phyloP scores from a whole-genome alignment of 441 rosid species.

The Breynia disticha region DNA sequence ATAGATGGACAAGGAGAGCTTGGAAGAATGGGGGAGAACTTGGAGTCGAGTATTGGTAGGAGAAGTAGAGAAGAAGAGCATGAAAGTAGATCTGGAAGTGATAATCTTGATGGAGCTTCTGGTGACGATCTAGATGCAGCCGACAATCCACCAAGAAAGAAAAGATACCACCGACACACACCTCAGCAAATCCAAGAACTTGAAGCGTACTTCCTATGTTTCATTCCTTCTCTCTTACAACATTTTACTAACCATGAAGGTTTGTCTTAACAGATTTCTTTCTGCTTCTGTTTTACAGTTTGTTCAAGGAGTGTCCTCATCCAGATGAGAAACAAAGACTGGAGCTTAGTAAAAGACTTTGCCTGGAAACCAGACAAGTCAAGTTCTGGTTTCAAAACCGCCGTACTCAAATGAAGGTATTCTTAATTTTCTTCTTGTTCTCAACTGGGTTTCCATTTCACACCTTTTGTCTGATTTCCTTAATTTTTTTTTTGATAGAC shows the following conservation, averaged over 20 bases:
- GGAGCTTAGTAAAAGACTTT: conserved; percentile 76
- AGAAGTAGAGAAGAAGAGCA: conserved; percentile 68
- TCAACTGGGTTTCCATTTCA: neutral
- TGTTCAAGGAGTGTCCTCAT: conserved; percentile 94
- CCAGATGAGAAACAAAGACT: conserved; percentile 90
- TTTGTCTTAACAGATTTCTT: neutral
- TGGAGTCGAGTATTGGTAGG: conserved; percentile 36
- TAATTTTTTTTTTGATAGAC: conserved; percentile 36
- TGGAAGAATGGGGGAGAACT: conserved; percentile 45
- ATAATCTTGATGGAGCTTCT: conserved; percentile 65
- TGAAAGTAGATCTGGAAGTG: conserved; percentile 92
- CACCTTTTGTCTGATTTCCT: conserved; percentile 3
- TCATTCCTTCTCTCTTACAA: neutral
- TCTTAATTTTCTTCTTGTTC: neutral
- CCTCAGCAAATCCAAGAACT: conserved; percentile 92
- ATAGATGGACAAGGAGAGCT: conserved; percentile 54
- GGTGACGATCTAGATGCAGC: conserved; percentile 73
- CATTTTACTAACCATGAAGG: neutral
- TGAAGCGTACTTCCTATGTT: conserved; percentile 41
- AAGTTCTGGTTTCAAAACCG: conserved; percentile 99
- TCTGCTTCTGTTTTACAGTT: conserved; percentile 23
- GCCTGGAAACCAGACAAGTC: conserved; percentile 77
- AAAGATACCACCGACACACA: conserved; percentile 87
- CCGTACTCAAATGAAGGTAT: conserved; percentile 95
- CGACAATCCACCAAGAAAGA: conserved; percentile 59